Conservation (phyloP, 306 rosid genomes). For the Rosa lucieae region DNA sequence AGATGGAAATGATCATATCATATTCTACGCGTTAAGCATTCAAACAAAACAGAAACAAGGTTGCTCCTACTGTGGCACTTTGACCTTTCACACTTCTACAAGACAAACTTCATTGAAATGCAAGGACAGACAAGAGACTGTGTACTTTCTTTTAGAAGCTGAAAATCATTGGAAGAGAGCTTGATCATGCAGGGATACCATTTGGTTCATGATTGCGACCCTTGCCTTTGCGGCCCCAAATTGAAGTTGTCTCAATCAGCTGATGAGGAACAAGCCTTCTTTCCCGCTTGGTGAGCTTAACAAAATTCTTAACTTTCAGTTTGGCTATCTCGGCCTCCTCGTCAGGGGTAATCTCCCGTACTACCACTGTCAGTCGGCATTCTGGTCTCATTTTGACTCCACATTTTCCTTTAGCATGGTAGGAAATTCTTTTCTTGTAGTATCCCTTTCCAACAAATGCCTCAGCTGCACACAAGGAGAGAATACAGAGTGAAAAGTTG, state of each 20-base stretch:
- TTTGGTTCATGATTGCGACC: slow-evolving; percentile 26
- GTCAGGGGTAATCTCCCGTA: slow-evolving; percentile 82
- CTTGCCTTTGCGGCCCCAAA: slow-evolving; percentile 82
- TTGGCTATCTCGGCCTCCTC: slow-evolving; percentile 90
- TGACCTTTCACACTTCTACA: not conserved
- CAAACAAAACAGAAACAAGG: slow-evolving; percentile 5
- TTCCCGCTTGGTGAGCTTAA: slow-evolving; percentile 70
- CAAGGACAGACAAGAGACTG: not conserved
- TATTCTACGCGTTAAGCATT: not conserved
- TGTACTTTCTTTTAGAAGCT: slow-evolving; percentile 3
- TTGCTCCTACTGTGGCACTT: slow-evolving; percentile 7
- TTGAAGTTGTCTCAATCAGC: slow-evolving; percentile 78
- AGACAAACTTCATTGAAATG: not conserved
- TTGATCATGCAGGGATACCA: slow-evolving; percentile 24
- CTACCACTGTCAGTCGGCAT: slow-evolving; percentile 77
- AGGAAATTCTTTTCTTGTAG: slow-evolving; percentile 47
- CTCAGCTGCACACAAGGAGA: slow-evolving; percentile 56
- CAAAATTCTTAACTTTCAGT: slow-evolving; percentile 68
- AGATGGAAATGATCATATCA: not conserved
- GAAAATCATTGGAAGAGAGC: not conserved
- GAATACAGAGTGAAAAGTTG: slow-evolving; percentile 20
- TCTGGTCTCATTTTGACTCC: slow-evolving; percentile 61
- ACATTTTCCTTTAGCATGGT: slow-evolving; percentile 47
- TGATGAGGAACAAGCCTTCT: slow-evolving; percentile 81
- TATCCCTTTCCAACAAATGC: slow-evolving; percentile 86